Conservation (phyloP, 2,329 filamentous ascomycete species). For the Pseudocercospora macadamiae region DNA sequence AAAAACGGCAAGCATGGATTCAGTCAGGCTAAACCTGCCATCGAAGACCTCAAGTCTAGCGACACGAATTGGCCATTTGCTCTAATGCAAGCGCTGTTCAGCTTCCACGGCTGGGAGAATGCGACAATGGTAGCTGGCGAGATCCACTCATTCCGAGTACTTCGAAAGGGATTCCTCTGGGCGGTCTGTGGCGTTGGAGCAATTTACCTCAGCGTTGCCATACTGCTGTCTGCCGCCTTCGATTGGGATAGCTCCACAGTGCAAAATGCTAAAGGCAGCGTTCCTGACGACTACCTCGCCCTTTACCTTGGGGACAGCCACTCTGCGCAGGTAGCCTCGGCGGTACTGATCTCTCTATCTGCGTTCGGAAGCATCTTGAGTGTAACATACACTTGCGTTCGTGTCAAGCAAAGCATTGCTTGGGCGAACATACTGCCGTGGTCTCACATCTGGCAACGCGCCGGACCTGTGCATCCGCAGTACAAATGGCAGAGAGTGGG, state of each 20-base stretch:
- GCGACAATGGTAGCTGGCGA: slow-evolving; percentile 18
- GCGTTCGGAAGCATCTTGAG: slow-evolving; percentile 19
- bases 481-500: slow-evolving; percentile 1
- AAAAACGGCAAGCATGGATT: background rate
- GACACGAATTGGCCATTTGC: slow-evolving; percentile 11
- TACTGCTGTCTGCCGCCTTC: slow-evolving; percentile 8
- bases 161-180: slow-evolving; percentile 12
- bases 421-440: slow-evolving; percentile 22
- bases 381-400: slow-evolving; percentile 19
- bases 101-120: slow-evolving; percentile 21
- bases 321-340: slow-evolving; percentile 2
- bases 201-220: slow-evolving; percentile 12
- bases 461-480: slow-evolving; percentile 10
- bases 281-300: slow-evolving; percentile 1
- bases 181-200: slow-evolving; percentile 14
- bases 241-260: slow-evolving; percentile 5
- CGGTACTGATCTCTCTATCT: slow-evolving; percentile 11
- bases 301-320: slow-evolving; percentile 7
- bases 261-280: background rate
- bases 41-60: background rate
- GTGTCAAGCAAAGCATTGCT: slow-evolving; percentile 24
- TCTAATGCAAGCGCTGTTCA: slow-evolving; percentile 19
- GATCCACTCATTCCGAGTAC: slow-evolving; percentile 7
- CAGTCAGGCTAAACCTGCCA: background rate
- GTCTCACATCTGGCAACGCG: slow-evolving; percentile 15